Evolutionary conservation across 2,329 filamentous ascomycete species (phyloP), one percentile per base, ranked within the genome.

Genomic region (Stachybotrys chlorohalonatus): DNA sequence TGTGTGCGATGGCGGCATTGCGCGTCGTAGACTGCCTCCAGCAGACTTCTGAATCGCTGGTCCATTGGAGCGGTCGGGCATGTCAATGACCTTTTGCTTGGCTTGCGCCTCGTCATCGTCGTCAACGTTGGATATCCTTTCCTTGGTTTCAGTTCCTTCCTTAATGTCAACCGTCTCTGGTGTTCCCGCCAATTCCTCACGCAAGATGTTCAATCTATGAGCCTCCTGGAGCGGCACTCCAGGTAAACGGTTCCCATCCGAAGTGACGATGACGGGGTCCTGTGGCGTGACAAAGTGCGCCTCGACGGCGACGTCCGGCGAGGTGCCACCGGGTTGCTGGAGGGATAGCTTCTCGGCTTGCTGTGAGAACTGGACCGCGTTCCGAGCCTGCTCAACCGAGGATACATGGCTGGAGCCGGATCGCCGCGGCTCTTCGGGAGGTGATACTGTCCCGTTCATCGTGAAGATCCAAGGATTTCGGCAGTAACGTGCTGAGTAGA

Each of bases 171-270:
- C 63, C 9, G 57, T 61, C 50, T 64, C 57, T 5, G 65, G 59
- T 17, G 63, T 61, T 11, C 65, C 63, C 13, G 71, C 58, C 15
- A 79, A 62, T 46, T 79, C 73, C 47, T 82, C 77, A 57, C 77
- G 82, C 47, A 89, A 66, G 6, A 74, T 64, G 64, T 92, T 92
- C 54, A 92, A 75, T 64, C 84, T 87, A 57, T 82, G 75, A 1
- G 88, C 87, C 70, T 92, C 87, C 36, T 80, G 74, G 5, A 90
- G 65, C 1, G 87, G 87, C 1, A 91, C 83, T 1, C 81, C 80
- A 0, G 88, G 87, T 6, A 91, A 68, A 46, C 86, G 75, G 50
- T 80, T 77, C 32, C 86, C 87, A 64, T 86, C 81, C 13, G 79
- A 78, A 1, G 86, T 90, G 53, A 85, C 73, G 49, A 92, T 81